Evolutionary conservation across 306 rosid species (phyloP).

Genomic region (Malus asiatica): DNA sequence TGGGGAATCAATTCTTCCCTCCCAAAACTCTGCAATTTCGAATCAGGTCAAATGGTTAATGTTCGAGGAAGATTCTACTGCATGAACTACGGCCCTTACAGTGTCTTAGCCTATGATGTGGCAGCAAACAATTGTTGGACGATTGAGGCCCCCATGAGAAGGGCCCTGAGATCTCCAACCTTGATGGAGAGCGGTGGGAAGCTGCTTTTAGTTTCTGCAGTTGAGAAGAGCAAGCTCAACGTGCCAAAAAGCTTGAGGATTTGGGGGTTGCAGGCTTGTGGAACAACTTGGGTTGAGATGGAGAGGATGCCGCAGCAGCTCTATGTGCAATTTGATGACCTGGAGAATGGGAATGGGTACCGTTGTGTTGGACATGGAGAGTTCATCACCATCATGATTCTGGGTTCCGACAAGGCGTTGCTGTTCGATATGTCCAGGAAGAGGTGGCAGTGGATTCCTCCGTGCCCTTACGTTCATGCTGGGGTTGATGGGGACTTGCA

Average conservation of each 20-base stretch:
- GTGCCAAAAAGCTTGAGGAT: constrained; percentile 80
- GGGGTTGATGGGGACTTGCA: constrained; percentile 37
- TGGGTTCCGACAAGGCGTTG: constrained; percentile 53
- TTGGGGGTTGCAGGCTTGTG: constrained; percentile 74
- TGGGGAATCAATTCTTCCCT: constrained; percentile 73
- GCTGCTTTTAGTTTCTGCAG: constrained; percentile 63
- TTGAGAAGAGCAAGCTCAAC: constrained; percentile 84
- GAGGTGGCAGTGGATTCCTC: constrained; percentile 92
- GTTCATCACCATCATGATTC: constrained; percentile 46
- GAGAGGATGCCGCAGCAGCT: constrained; percentile 94
- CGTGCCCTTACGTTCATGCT: constrained; percentile 53
- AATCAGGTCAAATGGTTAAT: constrained; percentile 66
- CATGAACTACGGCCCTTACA: constrained; percentile 89
- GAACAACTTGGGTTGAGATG: constrained; percentile 78
- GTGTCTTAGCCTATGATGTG: constrained; percentile 55
- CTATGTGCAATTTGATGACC: constrained; percentile 49
- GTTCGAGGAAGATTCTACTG: constrained; percentile 63
- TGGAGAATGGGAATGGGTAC: constrained; percentile 67
- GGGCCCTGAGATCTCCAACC: constrained; percentile 66
- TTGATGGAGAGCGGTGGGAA: constrained; percentile 64
- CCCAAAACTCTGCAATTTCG: constrained; percentile 79
- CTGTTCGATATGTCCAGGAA: constrained; percentile 56
- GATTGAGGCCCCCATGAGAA: constrained; percentile 89
- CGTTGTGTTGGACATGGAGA: constrained; percentile 78
- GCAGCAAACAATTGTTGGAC: constrained; percentile 59